Evolutionary conservation across 371 early-diverging fungal genomes (phyloP).

Genomic region (Aphelidium insulamus): DNA sequence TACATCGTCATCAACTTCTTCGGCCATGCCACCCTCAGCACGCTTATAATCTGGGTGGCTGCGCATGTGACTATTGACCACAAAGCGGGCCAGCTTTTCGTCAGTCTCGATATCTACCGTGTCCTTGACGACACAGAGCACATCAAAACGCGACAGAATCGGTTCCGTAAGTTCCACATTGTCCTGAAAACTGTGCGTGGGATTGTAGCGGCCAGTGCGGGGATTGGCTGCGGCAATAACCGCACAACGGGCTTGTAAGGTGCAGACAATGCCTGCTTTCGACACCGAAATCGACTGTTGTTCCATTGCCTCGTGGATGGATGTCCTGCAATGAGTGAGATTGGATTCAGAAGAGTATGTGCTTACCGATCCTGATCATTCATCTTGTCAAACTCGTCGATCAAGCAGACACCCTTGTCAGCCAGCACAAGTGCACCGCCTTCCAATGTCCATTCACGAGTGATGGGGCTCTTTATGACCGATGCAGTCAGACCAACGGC

Average conservation of each 20-base stretch:
- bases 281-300: constrained; percentile 97
- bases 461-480: constrained; percentile 89
- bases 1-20: constrained; percentile 20
- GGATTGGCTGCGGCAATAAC: constrained; percentile 99
- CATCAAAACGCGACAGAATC: constrained; percentile 97
- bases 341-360: not conserved
- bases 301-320: constrained; percentile 99
- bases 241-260: constrained; percentile 87
- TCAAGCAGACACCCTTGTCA: constrained; percentile 92
- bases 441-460: constrained; percentile 97
- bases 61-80: constrained; percentile 73
- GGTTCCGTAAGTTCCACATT: constrained; percentile 99
- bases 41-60: constrained; percentile 48
- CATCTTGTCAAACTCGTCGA: constrained; percentile 99
- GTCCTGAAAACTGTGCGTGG: constrained; percentile 80
- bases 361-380: constrained; percentile 65
- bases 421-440: constrained; percentile 98
- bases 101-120: constrained; percentile 69
- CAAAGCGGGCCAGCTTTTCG: constrained; percentile 81
- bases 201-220: constrained; percentile 87
- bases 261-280: constrained; percentile 96
- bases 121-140: constrained; percentile 97
- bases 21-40: constrained; percentile 11
- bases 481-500: constrained; percentile 98
- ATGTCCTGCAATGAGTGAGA: too few relatives aligned